Evolutionary conservation across 164 flowering plant species (phyloP), one percentile per base, ranked within the genome.

Genomic region (Vitis rotundifolia): DNA sequence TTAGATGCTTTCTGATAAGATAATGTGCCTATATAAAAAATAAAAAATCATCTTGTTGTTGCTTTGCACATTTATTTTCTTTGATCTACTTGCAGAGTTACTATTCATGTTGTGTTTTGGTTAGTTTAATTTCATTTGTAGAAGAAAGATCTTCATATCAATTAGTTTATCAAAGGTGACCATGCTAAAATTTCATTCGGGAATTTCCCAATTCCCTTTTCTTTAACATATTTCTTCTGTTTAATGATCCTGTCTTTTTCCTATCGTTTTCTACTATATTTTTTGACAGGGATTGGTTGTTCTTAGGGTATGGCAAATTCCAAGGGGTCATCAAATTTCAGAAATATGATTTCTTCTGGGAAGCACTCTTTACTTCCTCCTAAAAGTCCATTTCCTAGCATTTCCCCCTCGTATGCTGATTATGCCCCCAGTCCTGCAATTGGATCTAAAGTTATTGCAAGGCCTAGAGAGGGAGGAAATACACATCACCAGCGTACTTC

Each of bases 321-420:
- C 57, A 88, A 84, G 80, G 90, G 90, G 15, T 79, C 92, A 22
- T 65, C 94, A 48, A 83, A 76, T 68, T 5, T 80, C 49, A 85
- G 87, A 80, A 87, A 73, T 78, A 67, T 77, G 73, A 70, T 83
- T 65, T 77, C 73, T 50, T 10, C 80, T 49, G 96, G 97, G 61
- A 91, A 80, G 84, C 86, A 85, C 68, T 81, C 91, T 58, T 72
- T 84, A 49, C 92, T 91, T 68, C 98, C 98, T 72, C 98, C 98
- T 11, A 92, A 85, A 76, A 85, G 86, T 75, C 98, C 98, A 53
- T 90, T 87, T 68, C 93, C 91, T 26, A 79, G 78, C 70, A 74
- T 81, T 63, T 63, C 91, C 29, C 86, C 89, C 59, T 53, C 89
- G 11, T 87, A 86, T 83, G 73, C 75, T 66, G 97, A 91, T 75